phyloP scores from a whole-genome alignment of 2,329 filamentous ascomycete genomes.

The Aspergillus hiratsukae region DNA sequence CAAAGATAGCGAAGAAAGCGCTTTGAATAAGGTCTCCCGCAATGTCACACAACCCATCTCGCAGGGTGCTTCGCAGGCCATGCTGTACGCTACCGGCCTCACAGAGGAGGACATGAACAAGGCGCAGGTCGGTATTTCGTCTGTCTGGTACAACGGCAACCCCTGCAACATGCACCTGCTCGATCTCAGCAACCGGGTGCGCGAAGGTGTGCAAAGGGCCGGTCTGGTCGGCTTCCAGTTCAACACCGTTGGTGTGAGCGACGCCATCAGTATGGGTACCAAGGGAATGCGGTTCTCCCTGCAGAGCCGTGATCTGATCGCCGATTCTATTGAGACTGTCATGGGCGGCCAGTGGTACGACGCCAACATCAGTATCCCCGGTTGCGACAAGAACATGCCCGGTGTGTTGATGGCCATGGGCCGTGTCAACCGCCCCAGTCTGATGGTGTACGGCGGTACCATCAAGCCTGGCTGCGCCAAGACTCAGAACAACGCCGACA shows the following conservation, averaged over 20 bases:
- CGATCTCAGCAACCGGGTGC: constrained; percentile 76
- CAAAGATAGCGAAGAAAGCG: constrained; percentile 43
- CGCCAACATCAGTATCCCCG: constrained; percentile 91
- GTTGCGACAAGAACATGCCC: constrained; percentile 99
- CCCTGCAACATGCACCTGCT: constrained; percentile 99
- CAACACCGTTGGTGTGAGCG: constrained; percentile 97
- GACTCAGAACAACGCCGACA: constrained; percentile 65
- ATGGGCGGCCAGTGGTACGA: constrained; percentile 99
- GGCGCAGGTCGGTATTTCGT: constrained; percentile 95
- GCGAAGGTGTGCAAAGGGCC: constrained; percentile 66
- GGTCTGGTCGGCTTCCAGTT: constrained; percentile 92
- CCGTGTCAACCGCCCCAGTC: constrained; percentile 82
- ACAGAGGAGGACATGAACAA: constrained; percentile 86
- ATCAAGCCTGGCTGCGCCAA: constrained; percentile 86
- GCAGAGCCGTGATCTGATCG: constrained; percentile 93
- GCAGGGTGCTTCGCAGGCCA: constrained; percentile 96
- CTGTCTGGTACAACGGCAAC: constrained; percentile 96
- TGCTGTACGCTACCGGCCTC: constrained; percentile 95
- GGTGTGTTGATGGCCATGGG: constrained; percentile 91
- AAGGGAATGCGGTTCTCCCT: constrained; percentile 93
- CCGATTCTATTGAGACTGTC: constrained; percentile 97
- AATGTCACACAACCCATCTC: constrained; percentile 94
- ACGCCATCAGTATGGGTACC: constrained; percentile 97
- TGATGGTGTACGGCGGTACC: constrained; percentile 97
- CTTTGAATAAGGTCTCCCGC: constrained; percentile 77